These are phyloP conservation scores for Carpinus viminea DNA, from an alignment of 306 rosid genomes.

Conservation along the genomic window DNA sequence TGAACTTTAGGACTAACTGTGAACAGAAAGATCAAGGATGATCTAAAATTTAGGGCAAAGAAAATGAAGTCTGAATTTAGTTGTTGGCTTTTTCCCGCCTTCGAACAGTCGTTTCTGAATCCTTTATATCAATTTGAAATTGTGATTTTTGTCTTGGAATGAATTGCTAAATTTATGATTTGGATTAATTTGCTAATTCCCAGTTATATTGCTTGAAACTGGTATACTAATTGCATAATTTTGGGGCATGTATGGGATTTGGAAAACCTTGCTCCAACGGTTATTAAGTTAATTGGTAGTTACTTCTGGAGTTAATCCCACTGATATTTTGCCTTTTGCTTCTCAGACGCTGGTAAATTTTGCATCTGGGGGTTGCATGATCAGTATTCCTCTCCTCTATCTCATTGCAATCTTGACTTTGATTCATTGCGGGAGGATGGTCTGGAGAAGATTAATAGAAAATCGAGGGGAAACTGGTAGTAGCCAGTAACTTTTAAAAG, in stretches of 20 bases:
- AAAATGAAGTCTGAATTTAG: no score
- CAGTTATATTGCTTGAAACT: not conserved
- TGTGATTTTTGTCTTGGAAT: no score
- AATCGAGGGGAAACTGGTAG: conserved; percentile 36
- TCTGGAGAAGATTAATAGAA: conserved; percentile 79
- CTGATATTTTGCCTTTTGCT: conserved; percentile 31
- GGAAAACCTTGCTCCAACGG: conserved; percentile 10
- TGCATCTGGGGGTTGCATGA: conserved; percentile 78
- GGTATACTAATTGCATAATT: not conserved
- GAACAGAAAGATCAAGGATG: no score
- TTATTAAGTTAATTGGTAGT: not conserved
- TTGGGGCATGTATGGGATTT: not conserved
- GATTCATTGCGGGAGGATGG: conserved; percentile 79
- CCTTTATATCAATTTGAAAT: no score
- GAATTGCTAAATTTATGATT: no score
- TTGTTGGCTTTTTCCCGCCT: no score
- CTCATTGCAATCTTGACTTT: conserved; percentile 53
- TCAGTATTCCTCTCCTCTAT: conserved; percentile 82
- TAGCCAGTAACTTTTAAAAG: conserved; percentile 19
- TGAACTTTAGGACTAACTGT: no score
- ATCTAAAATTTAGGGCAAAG: no score
- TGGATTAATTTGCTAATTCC: no score
- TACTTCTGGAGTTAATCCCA: conserved; percentile 18
- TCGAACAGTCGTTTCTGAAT: no score
- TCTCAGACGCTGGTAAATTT: conserved; percentile 80